These are phyloP conservation scores for Kodamaea kaohsiungensis DNA, from an alignment of 805 yeast genomes.

Conservation along the genomic window DNA sequence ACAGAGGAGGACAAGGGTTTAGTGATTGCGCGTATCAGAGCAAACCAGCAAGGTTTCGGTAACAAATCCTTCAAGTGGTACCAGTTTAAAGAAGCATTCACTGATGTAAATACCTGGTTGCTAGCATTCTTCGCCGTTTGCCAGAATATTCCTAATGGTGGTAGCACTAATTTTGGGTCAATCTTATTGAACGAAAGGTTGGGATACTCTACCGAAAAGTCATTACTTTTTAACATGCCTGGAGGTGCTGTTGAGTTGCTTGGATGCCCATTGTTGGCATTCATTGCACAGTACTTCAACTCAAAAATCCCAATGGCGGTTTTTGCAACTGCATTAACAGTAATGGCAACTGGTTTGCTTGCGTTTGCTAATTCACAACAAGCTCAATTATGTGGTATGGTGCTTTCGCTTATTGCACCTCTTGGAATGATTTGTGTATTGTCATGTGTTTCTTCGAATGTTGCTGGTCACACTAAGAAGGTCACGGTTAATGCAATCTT, in stretches of 20 bases:
- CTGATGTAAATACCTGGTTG: constrained; percentile 37
- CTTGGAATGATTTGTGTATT: constrained; percentile 29
- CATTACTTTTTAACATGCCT: constrained; percentile 48
- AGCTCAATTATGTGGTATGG: constrained; percentile 27
- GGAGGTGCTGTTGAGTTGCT: constrained; percentile 49
- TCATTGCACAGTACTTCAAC: constrained; percentile 22
- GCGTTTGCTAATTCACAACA: constrained; percentile 39
- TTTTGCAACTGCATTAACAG: constrained; percentile 22
- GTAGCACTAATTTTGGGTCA: constrained; percentile 37
- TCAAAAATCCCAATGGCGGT: constrained; percentile 30
- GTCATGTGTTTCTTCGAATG: constrained; percentile 46
- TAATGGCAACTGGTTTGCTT: constrained; percentile 36
- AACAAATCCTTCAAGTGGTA: constrained; percentile 35
- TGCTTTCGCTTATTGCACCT: constrained; percentile 33
- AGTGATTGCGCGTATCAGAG: constrained; percentile 53
- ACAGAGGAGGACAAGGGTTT: constrained; percentile 30
- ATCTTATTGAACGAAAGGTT: constrained; percentile 29
- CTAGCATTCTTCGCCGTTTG: constrained; percentile 28
- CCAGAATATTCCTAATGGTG: constrained; percentile 39
- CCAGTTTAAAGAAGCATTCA: constrained; percentile 38
- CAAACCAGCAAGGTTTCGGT: constrained; percentile 46
- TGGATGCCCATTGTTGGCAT: constrained; percentile 35
- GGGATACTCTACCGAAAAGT: constrained; percentile 27
- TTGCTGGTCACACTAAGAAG: constrained; percentile 61
- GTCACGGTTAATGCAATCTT: constrained; percentile 45